phyloP scores from a whole-genome alignment of 2,329 filamentous ascomycete genomes.

The Lasiodiplodia sp. region DNA sequence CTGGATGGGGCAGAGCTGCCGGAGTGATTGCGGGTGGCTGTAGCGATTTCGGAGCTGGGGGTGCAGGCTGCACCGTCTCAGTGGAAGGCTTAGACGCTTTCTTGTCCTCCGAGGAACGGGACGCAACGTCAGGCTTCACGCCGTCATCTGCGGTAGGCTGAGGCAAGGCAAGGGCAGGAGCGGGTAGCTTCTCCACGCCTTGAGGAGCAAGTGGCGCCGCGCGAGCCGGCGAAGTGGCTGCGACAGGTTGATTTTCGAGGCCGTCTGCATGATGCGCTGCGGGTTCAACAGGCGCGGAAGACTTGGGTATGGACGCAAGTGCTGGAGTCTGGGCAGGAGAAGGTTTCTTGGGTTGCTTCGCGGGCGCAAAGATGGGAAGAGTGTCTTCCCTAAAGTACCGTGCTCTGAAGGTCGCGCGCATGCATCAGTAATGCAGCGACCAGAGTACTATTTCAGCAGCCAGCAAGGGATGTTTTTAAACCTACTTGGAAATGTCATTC shows the following conservation, averaged over 20 bases:
- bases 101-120: slow-evolving; percentile 34
- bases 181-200: slow-evolving; percentile 33
- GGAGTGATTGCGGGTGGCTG: not conserved
- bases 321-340: slow-evolving; percentile 38
- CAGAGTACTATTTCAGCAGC: slow-evolving; percentile 13
- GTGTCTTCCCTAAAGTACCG: slow-evolving; percentile 61
- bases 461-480: slow-evolving; percentile 43
- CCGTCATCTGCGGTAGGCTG: slow-evolving; percentile 31
- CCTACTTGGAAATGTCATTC: slow-evolving; percentile 66
- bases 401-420: slow-evolving; percentile 52
- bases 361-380: slow-evolving; percentile 33
- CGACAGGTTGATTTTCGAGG: not conserved
- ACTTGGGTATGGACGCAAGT: slow-evolving; percentile 40
- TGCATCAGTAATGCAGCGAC: slow-evolving; percentile 37
- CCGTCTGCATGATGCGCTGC: slow-evolving; percentile 19
- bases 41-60: slow-evolving; percentile 1
- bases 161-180: slow-evolving; percentile 32
- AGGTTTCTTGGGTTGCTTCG: slow-evolving; percentile 38
- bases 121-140: slow-evolving; percentile 22
- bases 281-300: slow-evolving; percentile 35
- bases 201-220: slow-evolving; percentile 15
- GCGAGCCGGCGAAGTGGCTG: not conserved
- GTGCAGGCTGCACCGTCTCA: slow-evolving; percentile 10
- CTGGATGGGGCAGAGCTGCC: slow-evolving; percentile 29
- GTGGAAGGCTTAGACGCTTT: slow-evolving; percentile 31